Evolutionary conservation across 257 asterid species (phyloP).

Genomic region (Fraxinus pennsylvanica): DNA sequence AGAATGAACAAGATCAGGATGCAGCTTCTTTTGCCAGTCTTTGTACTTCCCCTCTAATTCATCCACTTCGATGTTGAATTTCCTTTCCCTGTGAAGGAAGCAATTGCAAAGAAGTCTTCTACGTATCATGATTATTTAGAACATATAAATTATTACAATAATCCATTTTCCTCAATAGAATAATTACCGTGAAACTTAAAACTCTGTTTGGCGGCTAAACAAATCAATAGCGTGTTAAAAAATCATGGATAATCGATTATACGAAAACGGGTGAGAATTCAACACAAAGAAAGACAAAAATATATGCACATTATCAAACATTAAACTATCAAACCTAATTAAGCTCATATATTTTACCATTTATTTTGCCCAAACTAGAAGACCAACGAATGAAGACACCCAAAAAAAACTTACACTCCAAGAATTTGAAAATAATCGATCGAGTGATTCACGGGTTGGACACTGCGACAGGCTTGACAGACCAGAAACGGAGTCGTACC

Average conservation of each 20-base stretch:
- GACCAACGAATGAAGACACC: background rate
- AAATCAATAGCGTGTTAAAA: background rate
- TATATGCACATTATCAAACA: too few species aligned
- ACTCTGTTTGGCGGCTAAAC: background rate
- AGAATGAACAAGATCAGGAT: slow-evolving; percentile 93
- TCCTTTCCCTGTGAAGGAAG: slow-evolving; percentile 51
- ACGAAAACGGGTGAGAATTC: background rate
- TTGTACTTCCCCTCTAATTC: slow-evolving; percentile 79
- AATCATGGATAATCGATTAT: background rate
- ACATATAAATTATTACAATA: background rate
- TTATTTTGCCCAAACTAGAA: background rate
- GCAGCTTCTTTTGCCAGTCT: slow-evolving; percentile 96
- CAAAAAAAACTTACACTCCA: slow-evolving; percentile 54
- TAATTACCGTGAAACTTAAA: background rate
- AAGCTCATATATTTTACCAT: background rate
- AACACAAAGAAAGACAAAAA: too few species aligned
- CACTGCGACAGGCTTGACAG: slow-evolving; percentile 70
- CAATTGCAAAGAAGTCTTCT: slow-evolving; percentile 4
- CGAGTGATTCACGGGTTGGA: slow-evolving; percentile 68
- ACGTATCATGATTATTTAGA: slow-evolving; percentile 12
- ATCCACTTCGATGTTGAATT: slow-evolving; percentile 55
- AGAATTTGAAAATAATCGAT: slow-evolving; percentile 78
- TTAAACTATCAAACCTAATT: background rate
- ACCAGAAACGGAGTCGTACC: slow-evolving; percentile 61
- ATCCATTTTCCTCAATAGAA: background rate